Percentiles rank a stretch among this genome's conserved stretches.
These are phyloP conservation scores for Zygoascus bituminiphila DNA, from an alignment of 805 yeast species.

Conservation along the genomic window DNA sequence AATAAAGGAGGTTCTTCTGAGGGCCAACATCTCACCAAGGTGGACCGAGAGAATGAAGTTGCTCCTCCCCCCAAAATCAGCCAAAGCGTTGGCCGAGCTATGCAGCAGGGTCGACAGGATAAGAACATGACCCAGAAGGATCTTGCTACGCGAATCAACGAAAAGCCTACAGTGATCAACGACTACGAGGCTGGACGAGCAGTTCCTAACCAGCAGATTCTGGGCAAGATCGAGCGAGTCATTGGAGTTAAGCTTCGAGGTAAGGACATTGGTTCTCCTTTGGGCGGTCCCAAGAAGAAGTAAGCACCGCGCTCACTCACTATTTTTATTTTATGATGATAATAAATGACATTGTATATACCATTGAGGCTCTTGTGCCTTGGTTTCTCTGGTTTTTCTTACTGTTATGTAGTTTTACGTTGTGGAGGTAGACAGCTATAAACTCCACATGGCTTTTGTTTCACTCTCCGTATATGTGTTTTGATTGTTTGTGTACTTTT, in stretches of 20 bases:
- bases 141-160: slow-evolving; percentile 89
- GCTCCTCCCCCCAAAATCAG: slow-evolving; percentile 88
- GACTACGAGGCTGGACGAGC: slow-evolving; percentile 98
- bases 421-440: too few species aligned
- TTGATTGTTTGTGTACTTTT: neutral
- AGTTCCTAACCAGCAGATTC: slow-evolving; percentile 88
- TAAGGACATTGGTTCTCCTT: slow-evolving; percentile 87
- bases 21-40: slow-evolving; percentile 89
- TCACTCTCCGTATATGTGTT: neutral
- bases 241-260: slow-evolving; percentile 94
- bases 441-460: neutral
- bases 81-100: slow-evolving; percentile 76
- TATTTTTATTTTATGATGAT: neutral
- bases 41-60: slow-evolving; percentile 89
- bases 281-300: slow-evolving; percentile 41
- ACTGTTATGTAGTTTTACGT: too few species aligned
- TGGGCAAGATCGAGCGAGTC: slow-evolving; percentile 87
- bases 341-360: neutral
- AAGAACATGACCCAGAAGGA: slow-evolving; percentile 91
- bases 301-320: slow-evolving; percentile 2
- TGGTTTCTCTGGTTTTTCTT: neutral
- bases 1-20: slow-evolving; percentile 68
- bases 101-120: slow-evolving; percentile 76
- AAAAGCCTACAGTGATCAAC: slow-evolving; percentile 89
- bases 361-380: neutral